phyloP scores from a whole-genome alignment of 805 yeast species.

The Candida tammaniensis region DNA sequence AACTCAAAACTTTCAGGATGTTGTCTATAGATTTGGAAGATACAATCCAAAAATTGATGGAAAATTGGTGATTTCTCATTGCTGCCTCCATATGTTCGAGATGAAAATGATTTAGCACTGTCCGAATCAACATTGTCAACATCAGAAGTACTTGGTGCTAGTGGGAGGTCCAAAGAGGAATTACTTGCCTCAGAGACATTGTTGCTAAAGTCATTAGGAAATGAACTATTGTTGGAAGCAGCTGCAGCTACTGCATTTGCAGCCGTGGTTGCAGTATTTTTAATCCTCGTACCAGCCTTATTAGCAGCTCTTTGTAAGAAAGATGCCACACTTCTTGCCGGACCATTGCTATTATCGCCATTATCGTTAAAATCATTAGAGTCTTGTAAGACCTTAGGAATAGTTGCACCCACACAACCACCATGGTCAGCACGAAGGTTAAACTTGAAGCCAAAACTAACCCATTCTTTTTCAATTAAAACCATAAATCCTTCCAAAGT shows the following conservation, averaged over 20 bases:
- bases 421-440: conserved; percentile 80
- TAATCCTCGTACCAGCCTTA: conserved; percentile 40
- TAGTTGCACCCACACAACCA: conserved; percentile 42
- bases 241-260: conserved; percentile 10
- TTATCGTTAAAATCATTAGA: conserved; percentile 8
- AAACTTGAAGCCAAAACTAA: conserved; percentile 90
- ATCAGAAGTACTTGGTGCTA: conserved; percentile 2
- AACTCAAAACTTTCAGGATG: conserved; percentile 76
- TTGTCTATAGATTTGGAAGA: conserved; percentile 74
- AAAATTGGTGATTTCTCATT: conserved; percentile 73
- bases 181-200: conserved; percentile 18
- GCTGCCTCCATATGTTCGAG: conserved; percentile 30
- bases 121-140: not conserved
- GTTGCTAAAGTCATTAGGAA: not conserved
- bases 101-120: conserved; percentile 2
- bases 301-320: conserved; percentile 42
- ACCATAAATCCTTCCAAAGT: conserved; percentile 85
- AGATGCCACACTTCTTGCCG: conserved; percentile 29
- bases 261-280: conserved; percentile 33
- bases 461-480: conserved; percentile 91
- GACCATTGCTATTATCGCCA: conserved; percentile 14
- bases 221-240: conserved; percentile 1
- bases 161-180: conserved; percentile 5
- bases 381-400: conserved; percentile 15
- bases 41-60: conserved; percentile 90